phyloP scores from a whole-genome alignment of 768 basidiomycete genomes.

The Boletus rufocinnamomeus region DNA sequence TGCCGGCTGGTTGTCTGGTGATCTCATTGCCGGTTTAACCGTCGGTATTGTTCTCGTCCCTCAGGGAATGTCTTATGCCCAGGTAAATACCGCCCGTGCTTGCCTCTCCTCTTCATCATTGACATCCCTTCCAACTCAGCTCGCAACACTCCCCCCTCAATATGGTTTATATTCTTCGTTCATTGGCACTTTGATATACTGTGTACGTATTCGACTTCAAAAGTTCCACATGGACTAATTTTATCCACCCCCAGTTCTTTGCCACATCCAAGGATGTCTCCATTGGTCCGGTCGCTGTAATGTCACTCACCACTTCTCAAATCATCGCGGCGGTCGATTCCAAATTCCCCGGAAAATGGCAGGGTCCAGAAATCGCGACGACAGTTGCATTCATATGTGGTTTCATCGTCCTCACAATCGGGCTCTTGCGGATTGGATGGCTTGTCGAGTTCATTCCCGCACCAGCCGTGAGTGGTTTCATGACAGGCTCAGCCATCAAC shows the following conservation, averaged over 20 bases:
- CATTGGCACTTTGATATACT: constrained; percentile 83
- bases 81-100: constrained; percentile 40
- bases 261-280: constrained; percentile 98
- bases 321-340: constrained; percentile 70
- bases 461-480: constrained; percentile 85
- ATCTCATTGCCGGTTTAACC: constrained; percentile 88
- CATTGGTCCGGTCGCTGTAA: constrained; percentile 99
- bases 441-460: constrained; percentile 92
- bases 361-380: constrained; percentile 76
- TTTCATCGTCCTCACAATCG: constrained; percentile 88
- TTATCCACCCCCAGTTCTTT: constrained; percentile 63
- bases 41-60: constrained; percentile 96
- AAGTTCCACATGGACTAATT: neutral
- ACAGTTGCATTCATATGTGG: constrained; percentile 84
- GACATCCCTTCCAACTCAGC: constrained; percentile 42
- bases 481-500: constrained; percentile 97
- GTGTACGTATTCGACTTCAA: constrained; percentile 47
- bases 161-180: constrained; percentile 96
- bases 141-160: constrained; percentile 80
- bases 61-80: constrained; percentile 89
- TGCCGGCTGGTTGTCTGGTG: constrained; percentile 79
- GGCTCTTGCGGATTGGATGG: constrained; percentile 89
- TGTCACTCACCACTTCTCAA: constrained; percentile 86
- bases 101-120: neutral
- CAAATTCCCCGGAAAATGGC: constrained; percentile 57